Base-by-base conservation (phyloP, 163 green algal species). In the Scenedesmus sp. region DNA sequence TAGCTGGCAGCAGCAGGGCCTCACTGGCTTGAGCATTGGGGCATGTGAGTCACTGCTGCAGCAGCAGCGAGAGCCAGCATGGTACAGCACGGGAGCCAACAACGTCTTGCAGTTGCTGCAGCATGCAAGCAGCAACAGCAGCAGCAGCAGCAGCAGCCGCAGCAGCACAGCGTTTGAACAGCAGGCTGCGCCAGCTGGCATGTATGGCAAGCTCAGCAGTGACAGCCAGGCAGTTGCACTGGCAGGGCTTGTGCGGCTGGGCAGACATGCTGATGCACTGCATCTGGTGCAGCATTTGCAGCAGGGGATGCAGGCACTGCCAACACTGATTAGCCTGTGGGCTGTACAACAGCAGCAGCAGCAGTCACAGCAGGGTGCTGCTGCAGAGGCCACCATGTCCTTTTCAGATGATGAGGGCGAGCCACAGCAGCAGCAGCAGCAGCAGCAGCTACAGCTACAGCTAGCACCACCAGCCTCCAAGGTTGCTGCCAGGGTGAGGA, bases 41-140 rank as follows among this genome's bases (percentile, higher is more conserved):
- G 64, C 64, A 18, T 73, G 64, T 13, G 12, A 73, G 2, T 16
- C 66, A 76, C 66, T 76, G 15, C 1, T 76, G 16, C 66, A 34
- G 66, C 66, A 76, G 66, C 66, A 76, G 16, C 66, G 66, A 18
- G 66, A 76, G 66, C 66, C 66, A 7, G 66, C 66, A 76, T 76
- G 66, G 66, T 76, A 34, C 16, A 18, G 66, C 13, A 76, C 66
- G 6, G 66, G 9, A 9, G 66, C 66, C n/a, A 76, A 55, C 79
- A 85, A 34, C 52, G 16, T 88, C 59, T 59, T 59, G n/a, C 59
- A 88, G 83, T 59, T 88, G 59, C 20, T 88, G 13, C 2, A 57
- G n/a, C 20, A 59, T 12, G 23, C 73, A 6, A 15, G 26, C 59
- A 56, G n/a, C 26, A 79, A n/a, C 55, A 64, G 59, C 20, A 73